A percentile compares a stretch with the other conserved stretches of the same genome.
Conservation (phyloP, 495 filamentous ascomycete species). For the Trichocladium uniseriatum region DNA sequence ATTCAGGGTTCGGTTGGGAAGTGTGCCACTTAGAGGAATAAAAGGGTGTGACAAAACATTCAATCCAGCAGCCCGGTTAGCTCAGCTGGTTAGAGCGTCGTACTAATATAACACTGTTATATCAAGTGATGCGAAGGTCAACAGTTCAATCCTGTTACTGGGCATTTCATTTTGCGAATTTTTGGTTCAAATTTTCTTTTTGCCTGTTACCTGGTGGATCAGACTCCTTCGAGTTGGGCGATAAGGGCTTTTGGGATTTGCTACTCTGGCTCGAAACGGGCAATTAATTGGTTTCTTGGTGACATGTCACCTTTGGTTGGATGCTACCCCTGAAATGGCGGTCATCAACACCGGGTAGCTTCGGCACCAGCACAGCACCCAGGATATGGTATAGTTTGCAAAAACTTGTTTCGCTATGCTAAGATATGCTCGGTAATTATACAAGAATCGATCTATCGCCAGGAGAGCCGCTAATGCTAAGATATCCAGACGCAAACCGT, state of each 20-base stretch:
- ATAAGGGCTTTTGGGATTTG: too few relatives aligned
- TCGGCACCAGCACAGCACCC: too few relatives aligned
- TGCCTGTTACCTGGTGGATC: not conserved
- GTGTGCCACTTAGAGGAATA: not conserved
- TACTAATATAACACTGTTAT: conserved; percentile 16
- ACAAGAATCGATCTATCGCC: not conserved
- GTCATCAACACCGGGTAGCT: too few relatives aligned
- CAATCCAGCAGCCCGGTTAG: conserved; percentile 12
- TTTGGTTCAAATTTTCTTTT: not conserved
- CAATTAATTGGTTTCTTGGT: too few relatives aligned
- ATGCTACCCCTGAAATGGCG: too few relatives aligned
- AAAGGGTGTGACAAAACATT: not conserved
- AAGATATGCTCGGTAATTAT: not conserved
- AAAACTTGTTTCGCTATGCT: not conserved
- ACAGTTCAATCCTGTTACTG: conserved; percentile 21
- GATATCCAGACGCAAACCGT: not conserved
- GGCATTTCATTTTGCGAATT: conserved; percentile 1
- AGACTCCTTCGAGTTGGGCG: too few relatives aligned
- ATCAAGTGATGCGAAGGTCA: conserved; percentile 13
- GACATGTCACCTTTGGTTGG: too few relatives aligned
- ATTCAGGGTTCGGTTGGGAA: too few relatives aligned
- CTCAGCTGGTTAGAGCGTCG: conserved; percentile 21
- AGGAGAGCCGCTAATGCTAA: not conserved
- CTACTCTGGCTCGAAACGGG: too few relatives aligned
- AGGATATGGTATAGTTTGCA: too few relatives aligned